These are phyloP conservation scores for Gamarada debralockiae DNA, from an alignment of 495 filamentous ascomycete species.

Conservation along the genomic window DNA sequence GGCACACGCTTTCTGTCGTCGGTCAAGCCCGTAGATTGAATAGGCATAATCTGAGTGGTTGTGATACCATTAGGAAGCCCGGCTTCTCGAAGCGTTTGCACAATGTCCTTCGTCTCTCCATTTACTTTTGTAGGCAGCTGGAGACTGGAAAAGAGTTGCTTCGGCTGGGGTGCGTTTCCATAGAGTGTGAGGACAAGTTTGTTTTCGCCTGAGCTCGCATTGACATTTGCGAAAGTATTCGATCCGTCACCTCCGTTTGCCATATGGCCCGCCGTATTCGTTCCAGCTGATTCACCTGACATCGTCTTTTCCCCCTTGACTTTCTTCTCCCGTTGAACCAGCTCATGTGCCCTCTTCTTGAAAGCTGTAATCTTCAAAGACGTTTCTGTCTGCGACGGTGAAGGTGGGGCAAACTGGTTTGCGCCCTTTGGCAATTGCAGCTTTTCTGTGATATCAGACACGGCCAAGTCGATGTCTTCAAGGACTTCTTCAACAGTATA, in stretches of 20 bases:
- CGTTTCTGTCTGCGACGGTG: constrained; percentile 12
- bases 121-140: constrained; percentile 48
- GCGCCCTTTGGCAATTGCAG: constrained; percentile 25
- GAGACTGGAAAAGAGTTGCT: constrained; percentile 81
- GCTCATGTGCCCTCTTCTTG: constrained; percentile 21
- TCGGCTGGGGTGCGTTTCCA: constrained; percentile 58
- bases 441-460: constrained; percentile 35
- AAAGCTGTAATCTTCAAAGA: constrained; percentile 19
- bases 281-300: constrained; percentile 19
- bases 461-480: constrained; percentile 36
- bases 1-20: constrained; percentile 43
- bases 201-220: constrained; percentile 31
- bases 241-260: constrained; percentile 11
- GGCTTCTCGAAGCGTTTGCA: constrained; percentile 53
- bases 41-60: constrained; percentile 63
- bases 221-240: constrained; percentile 21
- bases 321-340: constrained; percentile 37
- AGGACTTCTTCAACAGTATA: constrained; percentile 40
- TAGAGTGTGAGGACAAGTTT: constrained; percentile 67
- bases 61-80: constrained; percentile 71
- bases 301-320: constrained; percentile 38
- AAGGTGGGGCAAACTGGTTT: constrained; percentile 10
- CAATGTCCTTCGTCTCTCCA: constrained; percentile 24
- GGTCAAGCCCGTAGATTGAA: constrained; percentile 34
- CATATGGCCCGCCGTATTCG: constrained; percentile 6